Percentiles rank a stretch among this genome's conserved stretches.
Conservation (phyloP, 768 basidiomycete genomes). For the Termitomyces sp. region DNA sequence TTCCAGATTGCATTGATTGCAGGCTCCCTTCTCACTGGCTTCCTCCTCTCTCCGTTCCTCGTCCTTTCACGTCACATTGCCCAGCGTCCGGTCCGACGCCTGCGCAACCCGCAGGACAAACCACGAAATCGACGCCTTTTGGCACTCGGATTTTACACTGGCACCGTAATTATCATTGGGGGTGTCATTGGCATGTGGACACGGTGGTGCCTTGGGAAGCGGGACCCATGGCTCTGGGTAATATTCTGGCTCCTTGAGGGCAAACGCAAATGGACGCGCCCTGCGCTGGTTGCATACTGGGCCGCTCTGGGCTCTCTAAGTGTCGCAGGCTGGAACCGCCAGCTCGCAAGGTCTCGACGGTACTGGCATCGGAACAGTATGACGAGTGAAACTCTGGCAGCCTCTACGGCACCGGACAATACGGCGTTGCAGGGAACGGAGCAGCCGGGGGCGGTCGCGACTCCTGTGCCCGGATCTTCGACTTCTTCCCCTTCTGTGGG, state of each 20-base stretch:
- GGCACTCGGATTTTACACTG: conserved; percentile 80
- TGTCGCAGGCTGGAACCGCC: conserved; percentile 93
- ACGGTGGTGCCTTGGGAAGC: conserved; percentile 73
- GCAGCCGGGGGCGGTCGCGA: not conserved
- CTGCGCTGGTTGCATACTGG: conserved; percentile 83
- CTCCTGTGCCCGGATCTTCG: conserved; percentile 4
- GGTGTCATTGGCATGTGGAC: conserved; percentile 90
- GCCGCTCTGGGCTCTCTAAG: conserved; percentile 71
- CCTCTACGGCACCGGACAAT: conserved; percentile 19
- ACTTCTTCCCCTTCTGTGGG: conserved; percentile 10
- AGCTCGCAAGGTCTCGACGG: conserved; percentile 72
- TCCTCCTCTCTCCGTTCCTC: conserved; percentile 90
- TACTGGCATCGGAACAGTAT: conserved; percentile 46
- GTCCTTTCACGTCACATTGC: conserved; percentile 90
- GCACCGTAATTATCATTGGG: conserved; percentile 69
- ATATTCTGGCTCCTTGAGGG: conserved; percentile 77
- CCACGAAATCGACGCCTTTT: conserved; percentile 75
- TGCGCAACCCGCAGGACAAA: conserved; percentile 82
- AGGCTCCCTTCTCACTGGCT: conserved; percentile 88
- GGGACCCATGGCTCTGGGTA: conserved; percentile 88
- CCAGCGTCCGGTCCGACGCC: conserved; percentile 74
- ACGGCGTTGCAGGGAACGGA: conserved; percentile 1
- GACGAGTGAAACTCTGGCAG: conserved; percentile 28
- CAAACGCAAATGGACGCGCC: conserved; percentile 70
- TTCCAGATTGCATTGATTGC: conserved; percentile 92